Evolutionary conservation across 176 grass and related monocot genomes (phyloP), one percentile per base, ranked within the genome.

Genomic region (Phoenix roebelenii): DNA sequence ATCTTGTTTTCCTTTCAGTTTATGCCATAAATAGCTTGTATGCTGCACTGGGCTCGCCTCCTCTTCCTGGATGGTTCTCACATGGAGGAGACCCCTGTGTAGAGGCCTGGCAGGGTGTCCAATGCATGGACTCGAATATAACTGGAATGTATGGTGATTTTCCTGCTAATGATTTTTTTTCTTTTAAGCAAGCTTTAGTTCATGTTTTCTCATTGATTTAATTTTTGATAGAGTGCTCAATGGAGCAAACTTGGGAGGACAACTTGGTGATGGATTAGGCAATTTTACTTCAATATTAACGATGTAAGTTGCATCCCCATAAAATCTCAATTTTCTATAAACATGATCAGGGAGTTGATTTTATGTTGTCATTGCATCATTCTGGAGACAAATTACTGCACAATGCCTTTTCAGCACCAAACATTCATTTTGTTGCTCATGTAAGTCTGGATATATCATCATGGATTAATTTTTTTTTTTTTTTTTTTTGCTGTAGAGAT

Each of bases 1-100:
- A 53, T 23, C 7, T 55, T 68, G 25, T 68, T 74, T 64, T 49
- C 53, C 65, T 75, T 25, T 49, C 50, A 98, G 94, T 98, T 19
- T 83, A 74, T 59, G 94, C 88, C 24, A 98, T 98, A 62, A 98
- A 98, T 84, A 81, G 76, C 57, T 70, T 98, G 65, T 89, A 85
- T 74, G 78, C 64, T 60, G 85, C 94, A 17, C 59, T 98, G 7
- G 79, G 44, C 25, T 88, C 88, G 1, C 94, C 88, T 48, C 15
- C 68, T 54, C 48, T 98, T 49, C 88, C 94, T 74, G 89, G 75
- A 70, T 98, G 94, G 94, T 54, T 61, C 14, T 24, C 73, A 4
- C 89, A 85, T 70, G 94, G 87, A 15, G 84, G 94, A 48, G 94
- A 98, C 16, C 94, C 94, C 39, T 98, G 94, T 64, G 30, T 23